Evolutionary conservation across 202 grass and related monocot genomes (phyloP).

Genomic region (Alloteropsis angusta): DNA sequence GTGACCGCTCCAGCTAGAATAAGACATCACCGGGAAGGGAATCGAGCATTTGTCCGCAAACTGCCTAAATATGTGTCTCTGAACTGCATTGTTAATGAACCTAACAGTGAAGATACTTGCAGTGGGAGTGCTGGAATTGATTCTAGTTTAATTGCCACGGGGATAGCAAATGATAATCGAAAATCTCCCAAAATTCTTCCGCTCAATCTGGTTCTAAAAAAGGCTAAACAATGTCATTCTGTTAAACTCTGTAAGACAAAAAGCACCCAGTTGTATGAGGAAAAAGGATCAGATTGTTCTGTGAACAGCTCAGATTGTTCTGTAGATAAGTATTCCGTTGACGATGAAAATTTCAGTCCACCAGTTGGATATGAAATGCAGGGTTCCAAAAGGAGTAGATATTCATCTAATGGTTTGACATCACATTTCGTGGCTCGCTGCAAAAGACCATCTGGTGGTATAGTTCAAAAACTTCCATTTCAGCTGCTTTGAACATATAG

Average conservation of each 20-base stretch:
- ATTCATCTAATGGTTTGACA: constrained; percentile 21
- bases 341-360: constrained; percentile 22
- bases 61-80: constrained; percentile 80
- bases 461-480: constrained; percentile 26
- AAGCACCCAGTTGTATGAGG: constrained; percentile 16
- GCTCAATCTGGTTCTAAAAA: constrained; percentile 67
- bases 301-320: constrained; percentile 24
- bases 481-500: constrained; percentile 12
- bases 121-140: constrained; percentile 35
- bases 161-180: constrained; percentile 45
- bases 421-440: not conserved
- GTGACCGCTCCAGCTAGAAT: not conserved
- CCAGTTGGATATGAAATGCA: constrained; percentile 25
- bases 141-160: constrained; percentile 62
- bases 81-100: constrained; percentile 62
- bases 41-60: constrained; percentile 44
- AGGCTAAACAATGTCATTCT: constrained; percentile 44
- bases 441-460: constrained; percentile 20
- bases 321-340: constrained; percentile 6
- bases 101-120: constrained; percentile 34
- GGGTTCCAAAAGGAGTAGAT: constrained; percentile 33
- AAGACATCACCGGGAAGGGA: constrained; percentile 27
- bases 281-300: constrained; percentile 26
- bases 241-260: constrained; percentile 31
- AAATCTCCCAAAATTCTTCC: constrained; percentile 88